Percentiles rank a stretch among this genome's conserved stretches.
phyloP scores from a whole-genome alignment of 345 rosid genomes.

The Camelina laxa region DNA sequence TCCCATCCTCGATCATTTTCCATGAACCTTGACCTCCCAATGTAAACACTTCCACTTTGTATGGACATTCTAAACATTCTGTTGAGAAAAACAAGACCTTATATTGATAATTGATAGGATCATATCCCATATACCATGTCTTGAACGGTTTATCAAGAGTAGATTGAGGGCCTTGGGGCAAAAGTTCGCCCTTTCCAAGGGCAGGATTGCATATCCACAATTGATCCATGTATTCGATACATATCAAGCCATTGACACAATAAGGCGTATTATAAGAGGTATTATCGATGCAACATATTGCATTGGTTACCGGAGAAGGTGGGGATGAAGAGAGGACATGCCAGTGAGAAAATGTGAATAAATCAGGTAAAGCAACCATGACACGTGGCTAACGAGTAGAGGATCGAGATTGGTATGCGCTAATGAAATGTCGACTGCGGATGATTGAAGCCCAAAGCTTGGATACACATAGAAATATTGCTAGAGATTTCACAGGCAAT shows the following conservation, averaged over 20 bases:
- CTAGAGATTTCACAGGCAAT: background rate
- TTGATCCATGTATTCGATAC: background rate
- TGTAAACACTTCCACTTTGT: background rate
- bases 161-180: background rate
- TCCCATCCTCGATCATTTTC: background rate
- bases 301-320: background rate
- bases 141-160: background rate
- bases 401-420: background rate
- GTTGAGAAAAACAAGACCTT: background rate
- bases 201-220: background rate
- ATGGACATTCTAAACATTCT: background rate
- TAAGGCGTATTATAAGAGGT: background rate
- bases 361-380: background rate
- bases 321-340: background rate
- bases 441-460: constrained; percentile 1
- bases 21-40: constrained; percentile 8
- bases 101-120: constrained; percentile 9
- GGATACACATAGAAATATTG: background rate
- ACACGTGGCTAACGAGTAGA: background rate
- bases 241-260: background rate
- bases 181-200: background rate
- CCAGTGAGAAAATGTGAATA: background rate
- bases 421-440: constrained; percentile 7
- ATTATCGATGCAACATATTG: background rate
- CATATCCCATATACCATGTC: constrained; percentile 7